Evolutionary conservation across 2,329 filamentous ascomycete genomes (phyloP).

Genomic region (Pseudogymnoascus sp.): DNA sequence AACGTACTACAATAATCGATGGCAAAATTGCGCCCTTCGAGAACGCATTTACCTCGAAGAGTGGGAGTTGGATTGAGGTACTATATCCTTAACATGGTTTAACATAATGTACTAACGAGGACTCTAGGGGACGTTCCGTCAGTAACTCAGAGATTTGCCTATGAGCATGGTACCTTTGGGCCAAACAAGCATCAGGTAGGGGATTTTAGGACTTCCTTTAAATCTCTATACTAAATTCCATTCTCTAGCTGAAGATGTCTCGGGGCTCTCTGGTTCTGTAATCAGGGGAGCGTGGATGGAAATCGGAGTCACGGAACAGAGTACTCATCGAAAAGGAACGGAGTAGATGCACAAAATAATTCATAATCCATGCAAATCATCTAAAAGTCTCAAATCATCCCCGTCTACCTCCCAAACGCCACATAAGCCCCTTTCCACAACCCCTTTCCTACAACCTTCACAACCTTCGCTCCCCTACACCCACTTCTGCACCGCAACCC

Average conservation of each 20-base stretch:
- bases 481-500: slow-evolving; percentile 56
- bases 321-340: background rate
- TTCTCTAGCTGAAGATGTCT: too few relatives aligned
- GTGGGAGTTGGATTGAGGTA: background rate
- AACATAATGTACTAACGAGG: background rate
- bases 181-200: too few relatives aligned
- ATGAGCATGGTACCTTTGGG: too few relatives aligned
- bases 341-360: background rate
- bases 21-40: background rate
- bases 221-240: too few relatives aligned
- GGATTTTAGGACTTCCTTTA: too few relatives aligned
- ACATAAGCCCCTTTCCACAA: background rate
- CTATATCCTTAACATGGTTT: background rate
- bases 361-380: slow-evolving; percentile 5
- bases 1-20: background rate
- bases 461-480: slow-evolving; percentile 16
- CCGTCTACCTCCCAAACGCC: slow-evolving; percentile 2
- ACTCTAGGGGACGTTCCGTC: background rate
- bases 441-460: background rate
- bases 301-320: background rate
- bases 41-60: background rate
- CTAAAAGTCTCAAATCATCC: background rate
- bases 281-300: background rate
- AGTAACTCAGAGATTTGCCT: background rate
- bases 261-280: too few relatives aligned